phyloP scores from a whole-genome alignment of 495 filamentous ascomycete genomes.

The Penicillium lividum region DNA sequence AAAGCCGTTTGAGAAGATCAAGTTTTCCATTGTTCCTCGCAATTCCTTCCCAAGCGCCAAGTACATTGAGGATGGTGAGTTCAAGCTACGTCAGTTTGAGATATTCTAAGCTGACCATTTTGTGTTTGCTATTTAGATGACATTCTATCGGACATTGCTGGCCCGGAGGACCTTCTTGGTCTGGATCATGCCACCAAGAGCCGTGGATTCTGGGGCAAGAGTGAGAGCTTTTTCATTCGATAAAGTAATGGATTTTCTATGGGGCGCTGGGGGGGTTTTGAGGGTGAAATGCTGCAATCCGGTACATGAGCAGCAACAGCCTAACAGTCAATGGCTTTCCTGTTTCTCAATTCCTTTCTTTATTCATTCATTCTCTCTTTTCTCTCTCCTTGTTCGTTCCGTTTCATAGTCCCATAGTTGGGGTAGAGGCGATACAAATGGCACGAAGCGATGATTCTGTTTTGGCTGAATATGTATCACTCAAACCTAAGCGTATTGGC shows the following conservation, averaged over 20 bases:
- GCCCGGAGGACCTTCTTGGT: conserved; percentile 77
- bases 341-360: conserved; percentile 9
- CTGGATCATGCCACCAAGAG: conserved; percentile 87
- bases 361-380: conserved; percentile 7
- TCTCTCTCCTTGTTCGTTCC: not conserved
- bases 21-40: conserved; percentile 81
- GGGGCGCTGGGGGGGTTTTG: conserved; percentile 25
- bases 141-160: conserved; percentile 72
- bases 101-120: conserved; percentile 18
- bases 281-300: conserved; percentile 27
- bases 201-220: conserved; percentile 56
- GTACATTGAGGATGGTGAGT: conserved; percentile 87
- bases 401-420: conserved; percentile 14
- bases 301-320: conserved; percentile 30
- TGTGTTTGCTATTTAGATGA: conserved; percentile 60
- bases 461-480: conserved; percentile 5
- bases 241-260: conserved; percentile 34
- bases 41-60: conserved; percentile 68
- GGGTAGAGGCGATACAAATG: conserved; percentile 27
- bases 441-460: conserved; percentile 11
- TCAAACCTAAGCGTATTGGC: not conserved
- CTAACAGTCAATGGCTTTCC: conserved; percentile 16
- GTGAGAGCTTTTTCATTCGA: conserved; percentile 68
- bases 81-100: not conserved
- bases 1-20: conserved; percentile 98